Evolutionary conservation across 345 rosid species (phyloP), one percentile per base, ranked within the genome.

Genomic region (Syzygium oleosum): DNA sequence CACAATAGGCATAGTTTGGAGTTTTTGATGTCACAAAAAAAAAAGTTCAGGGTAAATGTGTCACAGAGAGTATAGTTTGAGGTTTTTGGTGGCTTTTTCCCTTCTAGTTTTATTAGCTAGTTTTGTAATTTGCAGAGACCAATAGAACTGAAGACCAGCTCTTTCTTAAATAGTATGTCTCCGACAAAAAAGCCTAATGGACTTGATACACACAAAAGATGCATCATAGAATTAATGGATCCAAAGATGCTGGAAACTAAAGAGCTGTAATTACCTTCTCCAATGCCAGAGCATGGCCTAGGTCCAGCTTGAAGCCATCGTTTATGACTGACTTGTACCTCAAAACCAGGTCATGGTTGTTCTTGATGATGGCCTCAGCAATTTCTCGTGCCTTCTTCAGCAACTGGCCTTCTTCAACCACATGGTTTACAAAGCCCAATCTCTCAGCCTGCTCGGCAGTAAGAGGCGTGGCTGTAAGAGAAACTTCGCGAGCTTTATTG

Each of bases 371-470:
- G 87, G 95, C 95, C 84, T 89, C 93, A 3, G 98, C 99, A 84
- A 96, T 89, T 87, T 92, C 93, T 27, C 68, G 90, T 9, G 98
- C 98, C 91, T 96, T 98, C 87, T 90, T 93, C 88, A 96, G 41
- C 11, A 94, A 52, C 87, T 96, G 92, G 9, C 91, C 91, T 86
- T 92, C 94, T 88, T 96, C 99, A 54, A 98, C 99, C 55, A 96
- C 94, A 91, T 96, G 91, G 90, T 93, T 98, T 65, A 98, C 97
- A 86, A 96, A 89, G 7, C 99, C 99, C 96, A 94, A 94, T 89
- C 87, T 93, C 94, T 91, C 98, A 6, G 97, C 99, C 63, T 94
- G 93, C 94, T 96, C 97, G 29, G 98, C 99, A 49, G 94, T 93
- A 83, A 98, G 88, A 15, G 98, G 98, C 84, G 10, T 84, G 22